Percentiles rank a stretch among this genome's conserved stretches.
phyloP scores from a whole-genome alignment of 139 green algal genomes.

The Ettlia oleoabundans region DNA sequence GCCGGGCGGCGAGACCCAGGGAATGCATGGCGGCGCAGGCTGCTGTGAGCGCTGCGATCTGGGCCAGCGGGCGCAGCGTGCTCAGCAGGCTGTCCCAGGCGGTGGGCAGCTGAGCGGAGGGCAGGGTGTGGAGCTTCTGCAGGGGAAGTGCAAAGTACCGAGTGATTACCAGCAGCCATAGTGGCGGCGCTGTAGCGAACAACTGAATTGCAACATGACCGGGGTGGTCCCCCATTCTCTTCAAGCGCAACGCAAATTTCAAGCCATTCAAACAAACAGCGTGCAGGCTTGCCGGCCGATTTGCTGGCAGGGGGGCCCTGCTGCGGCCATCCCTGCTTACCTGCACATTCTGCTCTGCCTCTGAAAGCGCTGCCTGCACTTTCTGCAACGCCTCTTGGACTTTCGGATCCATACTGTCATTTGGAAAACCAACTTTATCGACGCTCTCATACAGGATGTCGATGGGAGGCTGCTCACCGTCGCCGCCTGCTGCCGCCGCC shows the following conservation, averaged over 20 bases:
- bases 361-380: slow-evolving; percentile 24
- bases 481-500: background rate
- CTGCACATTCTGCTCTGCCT: slow-evolving; percentile 25
- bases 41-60: slow-evolving; percentile 19
- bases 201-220: too few relatives aligned
- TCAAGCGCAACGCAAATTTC: too few relatives aligned
- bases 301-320: too few relatives aligned
- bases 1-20: background rate
- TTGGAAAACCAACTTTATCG: background rate
- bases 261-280: background rate
- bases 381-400: slow-evolving; percentile 32
- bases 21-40: slow-evolving; percentile 30
- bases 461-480: background rate
- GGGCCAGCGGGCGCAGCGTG: slow-evolving; percentile 1
- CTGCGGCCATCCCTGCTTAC: background rate
- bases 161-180: too few relatives aligned
- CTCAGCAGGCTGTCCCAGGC: background rate
- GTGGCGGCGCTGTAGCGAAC: too few relatives aligned
- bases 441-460: background rate
- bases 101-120: slow-evolving; percentile 17
- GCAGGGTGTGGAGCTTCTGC: slow-evolving; percentile 38
- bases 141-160: too few relatives aligned
- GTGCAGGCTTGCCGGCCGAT: background rate
- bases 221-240: too few relatives aligned
- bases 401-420: background rate